Evolutionary conservation across 768 basidiomycete genomes (phyloP).

Genomic region (Boletus vinaceobasis): DNA sequence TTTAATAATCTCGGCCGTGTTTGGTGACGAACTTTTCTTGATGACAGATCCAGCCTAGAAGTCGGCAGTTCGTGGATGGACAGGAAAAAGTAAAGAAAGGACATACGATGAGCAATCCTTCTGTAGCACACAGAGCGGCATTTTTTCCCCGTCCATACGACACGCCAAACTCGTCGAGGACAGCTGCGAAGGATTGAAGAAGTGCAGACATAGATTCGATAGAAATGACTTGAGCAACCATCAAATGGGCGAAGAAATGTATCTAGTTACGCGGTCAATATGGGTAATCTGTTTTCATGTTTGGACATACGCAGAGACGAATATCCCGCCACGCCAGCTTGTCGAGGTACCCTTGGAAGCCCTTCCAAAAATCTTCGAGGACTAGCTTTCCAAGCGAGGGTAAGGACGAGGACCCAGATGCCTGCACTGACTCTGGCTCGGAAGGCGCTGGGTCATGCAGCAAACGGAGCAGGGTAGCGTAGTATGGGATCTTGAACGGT

Average conservation of each 20-base stretch:
- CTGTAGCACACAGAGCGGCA: conserved; percentile 76
- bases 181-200: conserved; percentile 78
- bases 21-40: conserved; percentile 55
- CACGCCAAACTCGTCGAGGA: conserved; percentile 86
- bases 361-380: conserved; percentile 87
- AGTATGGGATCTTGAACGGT: conserved; percentile 90
- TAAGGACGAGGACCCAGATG: conserved; percentile 28
- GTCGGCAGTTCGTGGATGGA: not conserved
- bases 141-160: conserved; percentile 81
- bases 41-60: conserved; percentile 65
- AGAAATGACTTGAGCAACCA: conserved; percentile 71
- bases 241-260: conserved; percentile 89
- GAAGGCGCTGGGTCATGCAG: conserved; percentile 48
- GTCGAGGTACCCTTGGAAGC: conserved; percentile 85
- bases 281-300: not conserved
- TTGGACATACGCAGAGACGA: conserved; percentile 69
- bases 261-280: conserved; percentile 49
- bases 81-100: not conserved
- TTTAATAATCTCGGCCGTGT: conserved; percentile 63
- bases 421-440: conserved; percentile 31
- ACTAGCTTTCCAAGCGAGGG: conserved; percentile 64
- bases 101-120: conserved; percentile 72
- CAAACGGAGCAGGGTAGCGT: conserved; percentile 73
- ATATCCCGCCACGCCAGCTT: conserved; percentile 89
- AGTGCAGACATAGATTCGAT: conserved; percentile 76